phyloP scores from a whole-genome alignment of 2,329 filamentous ascomycete species.

The Cryphonectria japonica region DNA sequence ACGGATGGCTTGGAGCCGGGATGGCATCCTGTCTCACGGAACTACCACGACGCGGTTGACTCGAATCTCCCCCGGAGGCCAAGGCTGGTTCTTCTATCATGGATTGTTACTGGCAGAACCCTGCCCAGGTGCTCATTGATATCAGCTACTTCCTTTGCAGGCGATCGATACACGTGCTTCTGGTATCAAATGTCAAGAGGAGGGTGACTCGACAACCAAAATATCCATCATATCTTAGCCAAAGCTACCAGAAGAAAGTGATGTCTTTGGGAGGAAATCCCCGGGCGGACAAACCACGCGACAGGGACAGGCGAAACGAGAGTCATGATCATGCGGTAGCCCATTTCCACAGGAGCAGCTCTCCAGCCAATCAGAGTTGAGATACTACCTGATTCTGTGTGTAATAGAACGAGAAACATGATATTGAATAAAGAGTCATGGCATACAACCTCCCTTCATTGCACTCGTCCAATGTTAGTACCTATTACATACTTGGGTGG shows the following conservation, averaged over 20 bases:
- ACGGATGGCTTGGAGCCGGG: background rate
- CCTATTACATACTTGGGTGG: background rate
- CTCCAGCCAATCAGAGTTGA: background rate
- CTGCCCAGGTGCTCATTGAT: background rate
- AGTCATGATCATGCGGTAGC: background rate
- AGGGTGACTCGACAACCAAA: background rate
- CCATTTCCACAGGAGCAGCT: background rate
- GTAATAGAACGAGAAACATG: background rate
- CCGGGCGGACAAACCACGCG: background rate
- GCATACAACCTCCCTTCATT: background rate
- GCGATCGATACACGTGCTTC: background rate
- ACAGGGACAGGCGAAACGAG: background rate
- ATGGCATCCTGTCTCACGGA: background rate
- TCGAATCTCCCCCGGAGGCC: background rate
- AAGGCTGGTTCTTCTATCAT: background rate
- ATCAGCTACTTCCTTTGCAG: background rate
- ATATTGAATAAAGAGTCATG: background rate
- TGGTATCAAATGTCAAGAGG: background rate
- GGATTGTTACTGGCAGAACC: background rate
- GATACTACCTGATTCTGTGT: background rate
- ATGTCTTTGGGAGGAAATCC: background rate
- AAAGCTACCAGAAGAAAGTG: background rate
- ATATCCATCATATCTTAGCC: background rate
- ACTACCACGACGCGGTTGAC: background rate
- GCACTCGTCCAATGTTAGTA: background rate